Base-by-base conservation (phyloP, 352 stramenopile species). In the Blastocystis sp. region DNA sequence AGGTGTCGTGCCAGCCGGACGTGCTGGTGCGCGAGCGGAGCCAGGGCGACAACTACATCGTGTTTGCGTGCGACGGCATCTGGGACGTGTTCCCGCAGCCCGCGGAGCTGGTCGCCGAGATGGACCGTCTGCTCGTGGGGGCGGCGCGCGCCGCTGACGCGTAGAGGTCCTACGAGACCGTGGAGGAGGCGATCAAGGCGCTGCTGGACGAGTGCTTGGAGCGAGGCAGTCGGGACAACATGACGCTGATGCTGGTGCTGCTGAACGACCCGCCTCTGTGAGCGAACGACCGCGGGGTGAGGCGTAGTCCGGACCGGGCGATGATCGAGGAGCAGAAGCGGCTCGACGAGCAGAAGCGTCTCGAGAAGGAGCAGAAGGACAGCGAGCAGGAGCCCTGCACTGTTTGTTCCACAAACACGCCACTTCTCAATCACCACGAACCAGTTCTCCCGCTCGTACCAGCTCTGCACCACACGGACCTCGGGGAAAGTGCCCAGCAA, bases 11-110 rank as follows among this genome's bases (percentile, higher is more conserved):
- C 0, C 92, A 95, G 88, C 93, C 94, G 0, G 94, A 97, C 19
- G 92, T 96, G 88, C 91, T 93, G 89, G 91, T 95, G 65, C 89
- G 94, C 62, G 62, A 89, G 84, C 91, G 93, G 9, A 91, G 94
- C 76, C 90, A 91, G 0, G 71, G 90, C 62, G 93, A 97, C 80
- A 92, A 96, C 89, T 96, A 96, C 77, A 89, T 97, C 1, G 86
- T 97, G n/a, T 90, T 97, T 48, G 94, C 93, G 10, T 97, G 94
- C 86, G 94, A 97, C 77, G 94, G 94, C 56, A 95, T 97, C 69
- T 97, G 94, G 94, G 94, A 97, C 77, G 94, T 97, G 61, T 95
- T 96, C 92, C 92, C 86, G 62, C 95, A 96, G 23, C 38, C 48
- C 78, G 92, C 95, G 71, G 92, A 89, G 21, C 64, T 70, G 38